Evolutionary conservation across 2,329 filamentous ascomycete genomes (phyloP).

Genomic region (Periconia sp.): DNA sequence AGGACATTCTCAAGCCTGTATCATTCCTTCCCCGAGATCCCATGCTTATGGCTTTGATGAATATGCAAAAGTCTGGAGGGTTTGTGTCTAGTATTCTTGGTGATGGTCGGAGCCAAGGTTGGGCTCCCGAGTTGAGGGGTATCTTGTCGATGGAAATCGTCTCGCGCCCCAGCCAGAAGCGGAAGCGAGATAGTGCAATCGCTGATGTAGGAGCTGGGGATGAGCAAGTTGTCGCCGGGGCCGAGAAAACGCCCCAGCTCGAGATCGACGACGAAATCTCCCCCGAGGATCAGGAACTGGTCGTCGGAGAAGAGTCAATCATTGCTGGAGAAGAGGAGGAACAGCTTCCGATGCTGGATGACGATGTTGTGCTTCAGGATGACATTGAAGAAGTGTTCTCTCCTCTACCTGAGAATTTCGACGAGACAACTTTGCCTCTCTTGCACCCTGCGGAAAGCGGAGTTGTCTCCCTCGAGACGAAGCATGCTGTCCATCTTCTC

Average conservation of each 20-base stretch:
- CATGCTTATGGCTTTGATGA: conserved; percentile 81
- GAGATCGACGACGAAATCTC: conserved; percentile 55
- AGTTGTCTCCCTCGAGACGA: conserved; percentile 85
- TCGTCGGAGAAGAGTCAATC: conserved; percentile 36
- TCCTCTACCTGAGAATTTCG: conserved; percentile 61
- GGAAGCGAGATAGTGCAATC: conserved; percentile 88
- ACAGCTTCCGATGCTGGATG: conserved; percentile 30
- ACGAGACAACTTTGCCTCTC: conserved; percentile 74
- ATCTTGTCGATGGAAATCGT: conserved; percentile 86
- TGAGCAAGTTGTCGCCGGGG: conserved; percentile 52
- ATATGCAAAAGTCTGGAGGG: conserved; percentile 86
- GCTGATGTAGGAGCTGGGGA: conserved; percentile 74
- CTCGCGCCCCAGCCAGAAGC: conserved; percentile 78
- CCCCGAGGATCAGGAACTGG: conserved; percentile 47
- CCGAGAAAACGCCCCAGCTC: conserved; percentile 69
- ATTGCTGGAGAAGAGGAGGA: conserved; percentile 24
- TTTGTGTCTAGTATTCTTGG: conserved; percentile 88
- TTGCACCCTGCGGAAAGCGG: conserved; percentile 82
- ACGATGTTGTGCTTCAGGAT: conserved; percentile 30
- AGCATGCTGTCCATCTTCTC: conserved; percentile 92
- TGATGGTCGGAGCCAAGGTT: conserved; percentile 73
- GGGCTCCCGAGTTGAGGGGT: conserved; percentile 92
- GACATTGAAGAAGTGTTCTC: conserved; percentile 38
- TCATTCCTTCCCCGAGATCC: conserved; percentile 86
- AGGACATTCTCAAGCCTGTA: conserved; percentile 80